A percentile compares a stretch with the other conserved stretches of the same genome.
Evolutionary conservation across 345 rosid species (phyloP).

Genomic region (Citrus glauca): DNA sequence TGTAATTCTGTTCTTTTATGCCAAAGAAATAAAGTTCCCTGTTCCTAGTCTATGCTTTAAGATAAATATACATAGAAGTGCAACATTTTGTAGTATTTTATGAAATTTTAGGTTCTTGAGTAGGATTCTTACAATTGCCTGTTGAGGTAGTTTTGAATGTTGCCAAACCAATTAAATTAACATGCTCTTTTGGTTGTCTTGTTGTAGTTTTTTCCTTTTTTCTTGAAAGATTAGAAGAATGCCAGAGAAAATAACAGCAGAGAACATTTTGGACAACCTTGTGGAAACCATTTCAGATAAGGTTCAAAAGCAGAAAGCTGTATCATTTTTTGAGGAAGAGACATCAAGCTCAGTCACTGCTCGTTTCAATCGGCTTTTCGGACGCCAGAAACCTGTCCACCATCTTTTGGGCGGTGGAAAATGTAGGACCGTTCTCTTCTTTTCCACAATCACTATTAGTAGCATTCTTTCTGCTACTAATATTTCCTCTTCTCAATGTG

Average conservation of each 20-base stretch:
- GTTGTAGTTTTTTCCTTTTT: conserved; percentile 5
- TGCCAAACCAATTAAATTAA: background rate
- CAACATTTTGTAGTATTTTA: background rate
- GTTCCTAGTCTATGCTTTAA: background rate
- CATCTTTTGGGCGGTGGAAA: conserved; percentile 87
- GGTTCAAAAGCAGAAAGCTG: conserved; percentile 58
- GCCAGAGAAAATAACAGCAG: conserved; percentile 72
- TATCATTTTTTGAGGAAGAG: conserved; percentile 61
- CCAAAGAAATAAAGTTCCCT: background rate
- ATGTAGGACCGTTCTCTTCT: conserved; percentile 36
- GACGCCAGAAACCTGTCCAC: conserved; percentile 76
- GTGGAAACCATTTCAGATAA: conserved; percentile 61
- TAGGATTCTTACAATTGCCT: background rate
- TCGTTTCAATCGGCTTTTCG: conserved; percentile 66
- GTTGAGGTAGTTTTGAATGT: background rate
- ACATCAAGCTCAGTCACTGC: conserved; percentile 38
- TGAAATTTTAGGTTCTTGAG: background rate
- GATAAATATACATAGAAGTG: background rate
- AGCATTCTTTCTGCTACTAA: background rate
- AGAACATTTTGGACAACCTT: conserved; percentile 46
- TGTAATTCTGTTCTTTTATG: background rate
- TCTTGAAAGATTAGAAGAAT: conserved; percentile 39
- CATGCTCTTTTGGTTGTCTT: background rate
- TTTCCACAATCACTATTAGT: background rate
- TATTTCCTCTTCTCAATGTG: conserved; percentile 12